A percentile compares a stretch with the other conserved stretches of the same genome.
Evolutionary conservation across 2,329 filamentous ascomycete species (phyloP).

Genomic region (Penicillium brasilianum): DNA sequence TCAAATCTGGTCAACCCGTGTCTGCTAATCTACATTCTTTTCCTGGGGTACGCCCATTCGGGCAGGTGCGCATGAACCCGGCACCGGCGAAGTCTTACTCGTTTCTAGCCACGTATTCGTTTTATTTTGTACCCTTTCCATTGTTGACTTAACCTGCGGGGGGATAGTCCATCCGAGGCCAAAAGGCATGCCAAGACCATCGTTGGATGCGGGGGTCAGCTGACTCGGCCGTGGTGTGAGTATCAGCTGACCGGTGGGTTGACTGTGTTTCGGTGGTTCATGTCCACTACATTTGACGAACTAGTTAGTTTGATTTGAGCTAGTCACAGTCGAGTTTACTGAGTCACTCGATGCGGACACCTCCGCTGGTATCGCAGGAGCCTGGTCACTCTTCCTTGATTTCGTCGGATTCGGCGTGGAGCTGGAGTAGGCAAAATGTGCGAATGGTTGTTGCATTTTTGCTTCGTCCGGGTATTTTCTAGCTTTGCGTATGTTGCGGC

Average conservation of each 20-base stretch:
- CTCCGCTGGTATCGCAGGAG: background rate
- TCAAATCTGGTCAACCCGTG: background rate
- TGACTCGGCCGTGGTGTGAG: constrained; percentile 7
- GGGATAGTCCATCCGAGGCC: constrained; percentile 1
- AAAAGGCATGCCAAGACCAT: background rate
- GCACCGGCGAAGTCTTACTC: background rate
- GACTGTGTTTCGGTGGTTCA: constrained; percentile 4
- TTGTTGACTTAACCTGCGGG: background rate
- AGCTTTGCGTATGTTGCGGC: background rate
- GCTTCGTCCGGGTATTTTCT: background rate
- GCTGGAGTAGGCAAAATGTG: background rate
- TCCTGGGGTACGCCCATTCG: background rate
- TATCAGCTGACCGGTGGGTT: constrained; percentile 4
- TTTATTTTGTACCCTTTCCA: background rate
- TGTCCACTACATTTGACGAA: background rate
- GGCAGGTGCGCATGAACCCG: constrained; percentile 9
- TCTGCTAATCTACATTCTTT: background rate
- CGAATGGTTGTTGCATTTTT: background rate
- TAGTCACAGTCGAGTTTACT: background rate
- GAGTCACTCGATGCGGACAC: constrained; percentile 1
- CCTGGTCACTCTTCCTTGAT: background rate
- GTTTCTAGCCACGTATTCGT: background rate
- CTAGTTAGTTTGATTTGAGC: background rate
- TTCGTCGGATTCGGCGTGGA: background rate
- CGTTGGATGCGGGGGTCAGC: constrained; percentile 3